Percentiles rank a stretch among this genome's conserved stretches.
These are phyloP conservation scores for Nakaseomyces kungkrabaensis DNA, from an alignment of 1,139 yeast species.

Conservation along the genomic window DNA sequence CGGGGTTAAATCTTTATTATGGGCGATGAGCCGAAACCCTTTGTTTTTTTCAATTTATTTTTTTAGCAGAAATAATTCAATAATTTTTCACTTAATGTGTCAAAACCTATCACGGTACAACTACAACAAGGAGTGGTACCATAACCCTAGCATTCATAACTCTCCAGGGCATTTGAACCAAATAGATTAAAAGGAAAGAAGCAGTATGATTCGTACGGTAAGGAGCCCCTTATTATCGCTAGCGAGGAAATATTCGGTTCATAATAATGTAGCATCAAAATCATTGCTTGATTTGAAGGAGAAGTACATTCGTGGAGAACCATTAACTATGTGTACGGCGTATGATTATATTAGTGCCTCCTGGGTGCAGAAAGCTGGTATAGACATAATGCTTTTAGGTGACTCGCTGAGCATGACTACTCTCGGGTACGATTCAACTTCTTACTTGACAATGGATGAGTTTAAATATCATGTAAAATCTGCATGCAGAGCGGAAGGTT, in stretches of 20 bases:
- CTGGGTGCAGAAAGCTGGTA: conserved; percentile 57
- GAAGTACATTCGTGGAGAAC: conserved; percentile 14
- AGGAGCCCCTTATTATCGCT: neutral
- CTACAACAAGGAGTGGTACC: no score
- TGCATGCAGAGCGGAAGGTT: conserved; percentile 61
- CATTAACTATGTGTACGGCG: conserved; percentile 68
- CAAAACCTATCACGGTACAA: no score
- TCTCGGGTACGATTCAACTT: conserved; percentile 71
- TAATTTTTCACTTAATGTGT: no score
- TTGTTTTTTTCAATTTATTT: neutral
- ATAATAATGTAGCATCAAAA: neutral
- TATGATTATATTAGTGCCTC: conserved; percentile 75
- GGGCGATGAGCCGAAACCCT: conserved; percentile 1
- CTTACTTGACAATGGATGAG: conserved; percentile 58
- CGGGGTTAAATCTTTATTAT: neutral
- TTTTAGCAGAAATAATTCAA: neutral
- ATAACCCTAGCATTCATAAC: no score
- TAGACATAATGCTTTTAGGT: conserved; percentile 73
- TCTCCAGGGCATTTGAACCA: no score
- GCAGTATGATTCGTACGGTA: neutral
- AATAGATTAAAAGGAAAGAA: neutral
- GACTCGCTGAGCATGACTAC: conserved; percentile 92
- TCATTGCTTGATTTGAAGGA: conserved; percentile 19
- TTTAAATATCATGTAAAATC: conserved; percentile 69
- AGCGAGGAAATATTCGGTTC: neutral